These are phyloP conservation scores for Taphrina deformans DNA, from an alignment of 1,139 yeast genomes.

Conservation along the genomic window DNA sequence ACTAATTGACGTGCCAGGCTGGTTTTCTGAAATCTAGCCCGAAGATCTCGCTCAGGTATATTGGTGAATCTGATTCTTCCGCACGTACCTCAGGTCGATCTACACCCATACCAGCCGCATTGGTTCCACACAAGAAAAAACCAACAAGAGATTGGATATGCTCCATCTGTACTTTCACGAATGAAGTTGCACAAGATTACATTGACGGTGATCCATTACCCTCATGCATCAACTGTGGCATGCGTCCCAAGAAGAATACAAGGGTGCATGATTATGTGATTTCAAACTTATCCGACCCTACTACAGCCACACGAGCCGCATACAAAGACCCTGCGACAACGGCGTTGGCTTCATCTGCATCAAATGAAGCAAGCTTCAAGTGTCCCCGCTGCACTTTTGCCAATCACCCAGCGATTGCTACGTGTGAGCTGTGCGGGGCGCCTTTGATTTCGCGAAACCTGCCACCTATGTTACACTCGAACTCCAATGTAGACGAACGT, in stretches of 20 bases:
- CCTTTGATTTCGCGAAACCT: conserved; percentile 49
- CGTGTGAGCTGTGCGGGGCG: conserved; percentile 87
- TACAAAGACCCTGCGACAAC: neutral
- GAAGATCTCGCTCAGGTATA: conserved; percentile 53
- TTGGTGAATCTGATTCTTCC: neutral
- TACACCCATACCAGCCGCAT: neutral
- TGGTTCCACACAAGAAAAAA: neutral
- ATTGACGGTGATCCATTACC: conserved; percentile 52
- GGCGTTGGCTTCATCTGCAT: conserved; percentile 39
- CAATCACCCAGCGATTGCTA: conserved; percentile 74
- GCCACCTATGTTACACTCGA: conserved; percentile 41
- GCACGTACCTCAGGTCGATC: conserved; percentile 15
- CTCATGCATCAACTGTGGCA: conserved; percentile 76
- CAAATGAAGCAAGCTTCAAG: conserved; percentile 50
- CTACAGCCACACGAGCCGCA: neutral
- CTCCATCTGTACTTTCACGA: conserved; percentile 75
- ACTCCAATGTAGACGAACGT: conserved; percentile 40
- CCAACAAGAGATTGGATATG: conserved; percentile 63
- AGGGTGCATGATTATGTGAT: neutral
- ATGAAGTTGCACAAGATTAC: conserved; percentile 50
- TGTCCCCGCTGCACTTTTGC: conserved; percentile 84
- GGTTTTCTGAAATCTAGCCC: conserved; percentile 79
- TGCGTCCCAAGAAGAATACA: conserved; percentile 47
- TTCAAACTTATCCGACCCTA: neutral
- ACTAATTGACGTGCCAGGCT: conserved; percentile 33